These are phyloP conservation scores for Helichrysum umbraculigerum DNA, from an alignment of 129 eudicot genomes.

Conservation along the genomic window DNA sequence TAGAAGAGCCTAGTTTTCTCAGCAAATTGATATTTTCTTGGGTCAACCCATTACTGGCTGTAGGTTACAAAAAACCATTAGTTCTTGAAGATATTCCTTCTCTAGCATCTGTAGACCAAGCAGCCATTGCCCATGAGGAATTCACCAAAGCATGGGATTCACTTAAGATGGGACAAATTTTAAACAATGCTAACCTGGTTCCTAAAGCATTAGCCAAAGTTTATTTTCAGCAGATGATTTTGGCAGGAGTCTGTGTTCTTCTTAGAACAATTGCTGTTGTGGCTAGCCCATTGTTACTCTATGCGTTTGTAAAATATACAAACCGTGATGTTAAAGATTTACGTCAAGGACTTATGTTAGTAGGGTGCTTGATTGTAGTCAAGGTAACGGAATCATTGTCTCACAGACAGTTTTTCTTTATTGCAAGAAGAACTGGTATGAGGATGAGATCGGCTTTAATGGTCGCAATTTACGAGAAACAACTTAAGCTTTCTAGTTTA, in stretches of 20 bases:
- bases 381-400: conserved; percentile 58
- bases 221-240: conserved; percentile 35
- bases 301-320: conserved; percentile 40
- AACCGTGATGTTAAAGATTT: conserved; percentile 17
- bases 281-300: conserved; percentile 41
- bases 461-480: conserved; percentile 59
- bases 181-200: conserved; percentile 25
- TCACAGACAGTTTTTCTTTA: conserved; percentile 58
- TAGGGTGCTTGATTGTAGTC: conserved; percentile 43
- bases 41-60: conserved; percentile 42
- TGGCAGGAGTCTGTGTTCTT: conserved; percentile 33
- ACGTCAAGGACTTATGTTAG: conserved; percentile 41
- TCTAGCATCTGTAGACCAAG: conserved; percentile 46
- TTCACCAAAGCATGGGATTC: conserved; percentile 35
- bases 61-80: conserved; percentile 39
- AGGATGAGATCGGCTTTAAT: conserved; percentile 66
- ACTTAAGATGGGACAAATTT: conserved; percentile 15
- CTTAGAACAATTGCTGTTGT: conserved; percentile 39
- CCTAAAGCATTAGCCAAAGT: conserved; percentile 35
- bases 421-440: conserved; percentile 55
- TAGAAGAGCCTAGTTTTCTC: conserved; percentile 29
- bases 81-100: conserved; percentile 43
- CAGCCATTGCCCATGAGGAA: conserved; percentile 28
- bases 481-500: conserved; percentile 53
- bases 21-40: conserved; percentile 48